These are phyloP conservation scores for Tricholoma flavovirens DNA, from an alignment of 768 basidiomycete species.

Conservation along the genomic window DNA sequence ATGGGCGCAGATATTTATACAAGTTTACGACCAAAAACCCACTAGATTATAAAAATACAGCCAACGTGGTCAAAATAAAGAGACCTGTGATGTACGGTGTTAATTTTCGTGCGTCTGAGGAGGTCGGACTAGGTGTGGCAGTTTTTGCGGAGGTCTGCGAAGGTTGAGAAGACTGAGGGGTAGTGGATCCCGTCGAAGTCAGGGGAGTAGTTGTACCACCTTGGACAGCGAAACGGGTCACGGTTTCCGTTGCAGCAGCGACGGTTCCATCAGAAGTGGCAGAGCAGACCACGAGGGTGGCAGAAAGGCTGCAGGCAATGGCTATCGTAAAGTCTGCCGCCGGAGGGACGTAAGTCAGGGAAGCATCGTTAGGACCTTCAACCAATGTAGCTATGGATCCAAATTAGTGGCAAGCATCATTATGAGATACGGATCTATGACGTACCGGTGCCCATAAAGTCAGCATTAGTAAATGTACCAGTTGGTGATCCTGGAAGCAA, in stretches of 20 bases:
- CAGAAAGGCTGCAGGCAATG: conserved; percentile 14
- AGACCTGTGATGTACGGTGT: conserved; percentile 7
- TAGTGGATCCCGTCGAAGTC: background rate
- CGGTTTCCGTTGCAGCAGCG: conserved; percentile 16
- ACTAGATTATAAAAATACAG: background rate
- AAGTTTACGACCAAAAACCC: background rate
- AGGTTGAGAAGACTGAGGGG: conserved; percentile 6
- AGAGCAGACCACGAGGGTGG: conserved; percentile 18
- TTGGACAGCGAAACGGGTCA: conserved; percentile 11
- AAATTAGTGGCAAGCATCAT: background rate
- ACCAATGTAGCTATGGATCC: conserved; percentile 21
- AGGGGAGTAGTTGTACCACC: conserved; percentile 12
- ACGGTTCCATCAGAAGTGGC: conserved; percentile 10
- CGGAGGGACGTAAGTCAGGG: conserved; percentile 16
- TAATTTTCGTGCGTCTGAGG: conserved; percentile 3
- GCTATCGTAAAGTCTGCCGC: conserved; percentile 15
- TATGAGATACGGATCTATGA: background rate
- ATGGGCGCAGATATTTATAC: background rate
- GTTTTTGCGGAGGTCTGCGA: conserved; percentile 14
- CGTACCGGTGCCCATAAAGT: conserved; percentile 18
- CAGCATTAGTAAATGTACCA: conserved; percentile 5
- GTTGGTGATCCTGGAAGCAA: conserved; percentile 17
- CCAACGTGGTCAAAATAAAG: conserved; percentile 6
- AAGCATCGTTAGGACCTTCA: conserved; percentile 18
- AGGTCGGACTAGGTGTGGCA: conserved; percentile 13